Conservation (phyloP, 73 alveolate species). For the Paramecium sexaurelia region DNA sequence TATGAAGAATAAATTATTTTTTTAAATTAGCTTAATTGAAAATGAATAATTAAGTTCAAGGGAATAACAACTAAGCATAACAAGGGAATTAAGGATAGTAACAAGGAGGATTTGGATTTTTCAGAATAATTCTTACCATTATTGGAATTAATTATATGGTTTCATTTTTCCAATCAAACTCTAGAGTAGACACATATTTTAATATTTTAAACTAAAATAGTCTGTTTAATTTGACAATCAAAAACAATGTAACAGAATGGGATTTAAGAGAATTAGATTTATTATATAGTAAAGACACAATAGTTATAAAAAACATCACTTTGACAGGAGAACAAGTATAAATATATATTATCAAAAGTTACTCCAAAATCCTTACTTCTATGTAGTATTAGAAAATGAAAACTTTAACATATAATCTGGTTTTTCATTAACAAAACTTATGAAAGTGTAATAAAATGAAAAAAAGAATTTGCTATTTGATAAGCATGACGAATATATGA, state of each 20-base stretch:
- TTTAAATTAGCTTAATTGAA: too few species aligned
- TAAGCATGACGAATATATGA: conserved; percentile 37
- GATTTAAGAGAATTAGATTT: neutral
- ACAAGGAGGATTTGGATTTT: too few species aligned
- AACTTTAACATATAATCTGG: neutral
- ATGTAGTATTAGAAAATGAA: neutral
- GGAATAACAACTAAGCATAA: too few species aligned
- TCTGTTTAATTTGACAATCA: neutral
- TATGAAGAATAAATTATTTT: too few species aligned
- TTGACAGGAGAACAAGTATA: neutral
- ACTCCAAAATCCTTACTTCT: neutral
- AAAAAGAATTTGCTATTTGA: neutral
- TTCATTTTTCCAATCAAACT: too few species aligned
- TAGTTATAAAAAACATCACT: neutral
- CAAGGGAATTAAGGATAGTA: too few species aligned
- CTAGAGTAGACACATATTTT: neutral
- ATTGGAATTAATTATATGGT: neutral
- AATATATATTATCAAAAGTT: neutral
- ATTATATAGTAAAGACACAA: neutral
- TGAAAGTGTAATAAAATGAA: neutral
- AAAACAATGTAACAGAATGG: neutral
- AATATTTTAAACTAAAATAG: neutral
- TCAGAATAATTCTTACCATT: too few species aligned
- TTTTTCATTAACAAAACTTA: neutral
- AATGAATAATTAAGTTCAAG: too few species aligned